Percentiles rank a stretch among this genome's conserved stretches.
phyloP scores from a whole-genome alignment of 2,329 filamentous ascomycete genomes.

The Drechslerella dactyloides region DNA sequence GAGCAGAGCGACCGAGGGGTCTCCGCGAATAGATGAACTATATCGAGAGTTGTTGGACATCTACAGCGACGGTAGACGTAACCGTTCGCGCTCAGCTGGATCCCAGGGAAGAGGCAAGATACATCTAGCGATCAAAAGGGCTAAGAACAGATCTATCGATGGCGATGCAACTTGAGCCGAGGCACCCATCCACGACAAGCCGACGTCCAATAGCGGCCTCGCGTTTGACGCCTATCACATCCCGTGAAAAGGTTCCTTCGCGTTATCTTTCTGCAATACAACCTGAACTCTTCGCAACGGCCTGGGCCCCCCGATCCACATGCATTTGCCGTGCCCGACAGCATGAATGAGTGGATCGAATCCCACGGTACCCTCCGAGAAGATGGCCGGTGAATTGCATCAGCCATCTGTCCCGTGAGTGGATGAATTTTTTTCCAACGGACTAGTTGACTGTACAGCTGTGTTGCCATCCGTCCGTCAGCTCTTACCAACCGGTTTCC shows the following conservation, averaged over 20 bases:
- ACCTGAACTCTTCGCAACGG: slow-evolving; percentile 21
- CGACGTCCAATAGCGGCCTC: slow-evolving; percentile 33
- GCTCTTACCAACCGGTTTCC: slow-evolving; percentile 36
- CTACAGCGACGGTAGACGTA: slow-evolving; percentile 39
- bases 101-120: slow-evolving; percentile 25
- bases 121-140: slow-evolving; percentile 28
- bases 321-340: slow-evolving; percentile 10
- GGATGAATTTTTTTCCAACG: slow-evolving; percentile 20
- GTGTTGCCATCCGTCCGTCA: slow-evolving; percentile 36
- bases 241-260: slow-evolving; percentile 43
- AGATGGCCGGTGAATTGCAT: slow-evolving; percentile 26
- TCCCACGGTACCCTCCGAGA: slow-evolving; percentile 47
- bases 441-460: no score
- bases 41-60: slow-evolving; percentile 8
- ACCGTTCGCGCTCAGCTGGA: slow-evolving; percentile 10
- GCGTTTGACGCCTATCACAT: slow-evolving; percentile 51
- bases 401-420: slow-evolving; percentile 5
- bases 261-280: slow-evolving; percentile 50
- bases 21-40: slow-evolving; percentile 8
- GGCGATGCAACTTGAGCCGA: slow-evolving; percentile 46
- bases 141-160: slow-evolving; percentile 32
- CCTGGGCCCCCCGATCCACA: slow-evolving; percentile 5
- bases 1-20: slow-evolving; percentile 20
- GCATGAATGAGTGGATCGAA: slow-evolving; percentile 12
- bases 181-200: slow-evolving; percentile 31